Conservation (phyloP, 1,284 basidiomycete genomes). For the Austropuccinia psidii region DNA sequence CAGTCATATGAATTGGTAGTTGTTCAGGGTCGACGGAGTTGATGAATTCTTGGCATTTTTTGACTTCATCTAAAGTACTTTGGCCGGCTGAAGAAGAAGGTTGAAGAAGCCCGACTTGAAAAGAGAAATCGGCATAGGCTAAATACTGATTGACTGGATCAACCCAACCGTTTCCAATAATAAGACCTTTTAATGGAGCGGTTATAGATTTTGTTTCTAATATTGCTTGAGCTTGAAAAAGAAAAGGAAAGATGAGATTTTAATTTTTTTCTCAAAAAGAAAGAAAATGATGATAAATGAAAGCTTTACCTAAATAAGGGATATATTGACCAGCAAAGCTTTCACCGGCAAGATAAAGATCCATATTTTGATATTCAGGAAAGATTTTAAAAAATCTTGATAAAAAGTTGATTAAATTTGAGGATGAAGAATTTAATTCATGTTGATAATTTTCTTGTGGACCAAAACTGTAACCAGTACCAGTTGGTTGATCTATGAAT, state of each 20-base stretch:
- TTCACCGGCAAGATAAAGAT: constrained; percentile 90
- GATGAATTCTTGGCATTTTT: constrained; percentile 56
- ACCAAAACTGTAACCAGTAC: constrained; percentile 86
- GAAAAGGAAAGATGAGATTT: constrained; percentile 39
- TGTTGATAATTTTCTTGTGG: constrained; percentile 77
- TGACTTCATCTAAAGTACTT: constrained; percentile 58
- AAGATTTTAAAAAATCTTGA: constrained; percentile 80
- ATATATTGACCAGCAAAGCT: constrained; percentile 99
- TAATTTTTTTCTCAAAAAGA: constrained; percentile 34
- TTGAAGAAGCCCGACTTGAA: constrained; percentile 69
- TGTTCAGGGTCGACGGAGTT: constrained; percentile 51
- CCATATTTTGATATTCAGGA: constrained; percentile 72
- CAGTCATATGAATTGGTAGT: constrained; percentile 57
- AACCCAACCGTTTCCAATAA: constrained; percentile 98
- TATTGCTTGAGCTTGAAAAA: constrained; percentile 67
- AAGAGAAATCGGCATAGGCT: constrained; percentile 77
- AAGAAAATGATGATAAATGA: neutral
- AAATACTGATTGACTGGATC: constrained; percentile 82
- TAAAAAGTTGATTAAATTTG: constrained; percentile 75
- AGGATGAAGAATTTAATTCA: constrained; percentile 66
- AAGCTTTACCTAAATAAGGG: constrained; percentile 71
- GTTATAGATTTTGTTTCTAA: constrained; percentile 58
- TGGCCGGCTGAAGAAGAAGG: constrained; percentile 63
- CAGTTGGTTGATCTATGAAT: constrained; percentile 91
- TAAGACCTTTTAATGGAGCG: constrained; percentile 61